Evolutionary conservation across 2,329 filamentous ascomycete species (phyloP).

Genomic region (Exserohilum turcica): DNA sequence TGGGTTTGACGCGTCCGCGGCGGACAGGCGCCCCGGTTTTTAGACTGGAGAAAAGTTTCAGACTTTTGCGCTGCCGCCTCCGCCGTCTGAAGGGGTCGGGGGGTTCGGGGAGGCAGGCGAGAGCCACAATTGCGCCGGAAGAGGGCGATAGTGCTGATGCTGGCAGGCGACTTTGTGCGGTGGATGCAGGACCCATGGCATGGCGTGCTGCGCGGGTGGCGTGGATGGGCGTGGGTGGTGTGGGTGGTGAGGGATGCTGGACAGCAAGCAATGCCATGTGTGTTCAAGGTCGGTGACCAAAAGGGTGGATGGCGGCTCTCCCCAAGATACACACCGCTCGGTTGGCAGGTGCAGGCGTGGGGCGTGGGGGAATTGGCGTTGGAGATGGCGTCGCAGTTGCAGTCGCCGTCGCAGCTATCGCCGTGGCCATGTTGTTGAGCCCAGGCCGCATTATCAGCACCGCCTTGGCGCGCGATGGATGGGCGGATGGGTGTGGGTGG

Average conservation of each 20-base stretch:
- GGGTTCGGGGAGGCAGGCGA: too few relatives aligned
- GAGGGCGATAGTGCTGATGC: constrained; percentile 7
- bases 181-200: too few relatives aligned
- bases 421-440: not conserved
- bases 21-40: constrained; percentile 9
- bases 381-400: too few relatives aligned
- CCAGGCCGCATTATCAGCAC: constrained; percentile 1
- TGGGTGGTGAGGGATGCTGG: constrained; percentile 1
- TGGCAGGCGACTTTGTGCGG: constrained; percentile 13
- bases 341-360: too few relatives aligned
- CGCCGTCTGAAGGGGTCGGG: not conserved
- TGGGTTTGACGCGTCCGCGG: constrained; percentile 14
- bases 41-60: constrained; percentile 17
- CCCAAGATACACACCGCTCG: too few relatives aligned
- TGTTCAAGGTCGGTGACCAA: too few relatives aligned
- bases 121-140: constrained; percentile 13
- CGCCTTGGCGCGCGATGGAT: constrained; percentile 3
- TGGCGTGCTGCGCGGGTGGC: not conserved
- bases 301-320: too few relatives aligned
- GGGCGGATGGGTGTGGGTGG: too few relatives aligned
- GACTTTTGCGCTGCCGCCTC: constrained; percentile 12
- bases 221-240: not conserved
- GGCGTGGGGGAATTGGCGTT: too few relatives aligned
- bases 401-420: not conserved
- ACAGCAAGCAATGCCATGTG: too few relatives aligned